These are phyloP conservation scores for Phoma sp. DNA, from an alignment of 2,329 filamentous ascomycete genomes.

Conservation along the genomic window DNA sequence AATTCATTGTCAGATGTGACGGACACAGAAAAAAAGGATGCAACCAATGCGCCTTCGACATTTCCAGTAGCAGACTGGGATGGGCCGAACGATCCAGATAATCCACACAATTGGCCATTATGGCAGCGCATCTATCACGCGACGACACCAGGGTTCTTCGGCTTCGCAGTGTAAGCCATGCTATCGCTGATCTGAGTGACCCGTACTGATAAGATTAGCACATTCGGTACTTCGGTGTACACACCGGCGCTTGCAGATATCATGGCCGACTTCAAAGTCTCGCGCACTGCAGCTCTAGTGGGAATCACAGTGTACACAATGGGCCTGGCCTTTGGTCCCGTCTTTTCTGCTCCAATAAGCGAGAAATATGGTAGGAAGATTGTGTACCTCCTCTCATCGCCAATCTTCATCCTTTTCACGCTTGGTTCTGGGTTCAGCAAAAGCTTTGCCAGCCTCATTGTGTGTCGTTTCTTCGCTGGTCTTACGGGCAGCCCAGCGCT, in stretches of 20 bases:
- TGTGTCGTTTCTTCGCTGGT: slow-evolving; percentile 73
- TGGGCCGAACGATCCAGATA: slow-evolving; percentile 43
- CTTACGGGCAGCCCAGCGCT: slow-evolving; percentile 67
- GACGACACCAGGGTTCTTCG: slow-evolving; percentile 41
- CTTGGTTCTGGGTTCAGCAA: slow-evolving; percentile 61
- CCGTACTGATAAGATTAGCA: slow-evolving; percentile 43
- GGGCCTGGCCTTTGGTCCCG: slow-evolving; percentile 65
- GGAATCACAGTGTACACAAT: slow-evolving; percentile 66
- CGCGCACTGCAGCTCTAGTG: slow-evolving; percentile 62
- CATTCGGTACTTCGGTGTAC: slow-evolving; percentile 62
- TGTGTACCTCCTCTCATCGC: slow-evolving; percentile 57
- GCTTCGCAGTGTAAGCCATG: slow-evolving; percentile 44
- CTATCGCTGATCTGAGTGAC: background rate
- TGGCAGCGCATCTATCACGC: slow-evolving; percentile 42
- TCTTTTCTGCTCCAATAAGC: slow-evolving; percentile 64
- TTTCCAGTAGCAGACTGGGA: slow-evolving; percentile 34
- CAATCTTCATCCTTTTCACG: slow-evolving; percentile 61
- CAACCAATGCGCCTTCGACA: background rate
- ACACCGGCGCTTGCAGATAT: slow-evolving; percentile 56
- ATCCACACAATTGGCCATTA: slow-evolving; percentile 49
- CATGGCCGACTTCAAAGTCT: slow-evolving; percentile 60
- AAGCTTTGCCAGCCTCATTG: slow-evolving; percentile 57
- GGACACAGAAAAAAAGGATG: slow-evolving; percentile 5
- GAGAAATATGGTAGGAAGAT: slow-evolving; percentile 63
- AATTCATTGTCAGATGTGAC: slow-evolving; percentile 1